These are phyloP conservation scores for Ogataea ramenticola DNA, from an alignment of 805 yeast species.

Conservation along the genomic window DNA sequence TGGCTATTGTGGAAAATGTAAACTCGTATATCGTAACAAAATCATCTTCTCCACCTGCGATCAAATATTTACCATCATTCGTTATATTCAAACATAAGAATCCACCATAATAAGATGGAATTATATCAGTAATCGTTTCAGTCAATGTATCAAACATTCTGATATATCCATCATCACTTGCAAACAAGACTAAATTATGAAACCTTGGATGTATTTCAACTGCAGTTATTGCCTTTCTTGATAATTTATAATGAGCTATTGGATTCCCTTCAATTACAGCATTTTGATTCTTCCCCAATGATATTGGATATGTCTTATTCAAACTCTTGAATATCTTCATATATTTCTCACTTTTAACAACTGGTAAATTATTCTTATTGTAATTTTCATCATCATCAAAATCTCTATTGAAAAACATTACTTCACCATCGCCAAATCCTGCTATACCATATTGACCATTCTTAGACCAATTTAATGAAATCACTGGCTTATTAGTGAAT, in stretches of 20 bases:
- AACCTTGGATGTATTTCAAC: constrained; percentile 35
- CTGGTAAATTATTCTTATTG: constrained; percentile 6
- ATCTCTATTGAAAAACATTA: constrained; percentile 43
- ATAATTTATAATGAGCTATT: constrained; percentile 57
- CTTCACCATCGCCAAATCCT: constrained; percentile 59
- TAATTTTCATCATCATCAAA: constrained; percentile 37
- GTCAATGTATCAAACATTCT: constrained; percentile 44
- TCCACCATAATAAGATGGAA: constrained; percentile 64
- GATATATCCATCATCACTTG: constrained; percentile 60
- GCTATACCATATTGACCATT: constrained; percentile 43
- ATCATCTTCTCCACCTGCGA: constrained; percentile 52
- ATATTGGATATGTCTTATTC: neutral
- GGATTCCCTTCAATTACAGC: constrained; percentile 28
- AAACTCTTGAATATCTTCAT: constrained; percentile 23
- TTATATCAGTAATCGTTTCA: constrained; percentile 41
- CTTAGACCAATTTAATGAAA: constrained; percentile 40
- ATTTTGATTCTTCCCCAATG: neutral
- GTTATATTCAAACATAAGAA: constrained; percentile 42
- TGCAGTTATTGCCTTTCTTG: constrained; percentile 50
- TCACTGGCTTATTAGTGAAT: constrained; percentile 34
- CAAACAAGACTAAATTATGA: constrained; percentile 36
- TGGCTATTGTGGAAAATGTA: constrained; percentile 5
- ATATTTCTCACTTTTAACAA: constrained; percentile 25
- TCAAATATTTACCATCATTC: constrained; percentile 38
- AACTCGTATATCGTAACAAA: constrained; percentile 36